Base-by-base conservation (phyloP, 164 flowering plant genomes). In the Umbellularia californica region DNA sequence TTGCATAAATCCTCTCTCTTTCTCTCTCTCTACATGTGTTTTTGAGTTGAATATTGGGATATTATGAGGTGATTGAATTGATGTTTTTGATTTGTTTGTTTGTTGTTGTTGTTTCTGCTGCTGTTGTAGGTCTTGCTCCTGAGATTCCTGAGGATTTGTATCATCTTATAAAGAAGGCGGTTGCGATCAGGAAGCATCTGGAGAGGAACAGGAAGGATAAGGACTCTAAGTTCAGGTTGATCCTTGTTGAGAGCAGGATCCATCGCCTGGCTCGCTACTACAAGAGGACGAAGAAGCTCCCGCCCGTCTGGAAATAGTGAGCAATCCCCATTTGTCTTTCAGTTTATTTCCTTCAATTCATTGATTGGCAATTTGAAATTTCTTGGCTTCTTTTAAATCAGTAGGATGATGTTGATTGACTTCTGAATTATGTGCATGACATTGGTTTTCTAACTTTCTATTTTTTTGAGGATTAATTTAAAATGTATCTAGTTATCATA, bases 221-320 rank as follows among this genome's bases (percentile, higher is more conserved):
- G 74, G 85, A 83, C 62, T 81, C 84, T 13, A 83, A 83, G 76
- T 83, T 83, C 66, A 79, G 84, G 70, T 76, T 83, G 84, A 83
- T 83, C 64, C 72, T 83, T 17, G 84, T 83, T 15, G 85, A 83
- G 80, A 83, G 85, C 74, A 75, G 85, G 74, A 79, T 83, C 68
- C 85, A 83, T 65, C 82, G 84, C 2, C 77, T 83, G 11, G 83
- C 83, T 58, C 84, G 85, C 30, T 83, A 81, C 65, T 79, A 79
- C 82, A 83, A 83, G 83, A 76, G 80, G 78, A 78, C 81, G 14
- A 85, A 87, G 89, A 85, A 85, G 82, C 89, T 87, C 28, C 87
- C 89, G 5, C 85, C 89, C 6, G 83, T 82, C 68, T 87, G 87
- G 87, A 87, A 87, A 78, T 87, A 85, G 88, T 86, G 69, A 84